A percentile compares a stretch with the other conserved stretches of the same genome.
These are phyloP conservation scores for Phaseolus lunatus DNA, from an alignment of 306 rosid species.

Conservation along the genomic window DNA sequence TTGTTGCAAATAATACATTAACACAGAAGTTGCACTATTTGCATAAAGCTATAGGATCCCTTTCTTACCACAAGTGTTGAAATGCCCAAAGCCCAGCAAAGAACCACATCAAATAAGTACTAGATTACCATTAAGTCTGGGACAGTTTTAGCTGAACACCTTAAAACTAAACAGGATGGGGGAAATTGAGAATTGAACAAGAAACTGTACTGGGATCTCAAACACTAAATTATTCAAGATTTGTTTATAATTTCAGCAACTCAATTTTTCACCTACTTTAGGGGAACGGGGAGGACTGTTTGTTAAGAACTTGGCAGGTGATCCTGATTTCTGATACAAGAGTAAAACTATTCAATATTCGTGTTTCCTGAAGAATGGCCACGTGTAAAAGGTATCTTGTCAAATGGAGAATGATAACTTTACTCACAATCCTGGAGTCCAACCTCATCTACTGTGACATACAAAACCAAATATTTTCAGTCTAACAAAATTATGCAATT, in stretches of 20 bases:
- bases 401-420: conserved; percentile 12
- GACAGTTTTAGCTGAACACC: conserved; percentile 22
- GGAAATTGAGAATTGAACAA: neutral
- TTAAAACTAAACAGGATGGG: conserved; percentile 1
- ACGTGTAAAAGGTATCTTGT: conserved; percentile 3
- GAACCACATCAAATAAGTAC: conserved; percentile 22
- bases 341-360: neutral
- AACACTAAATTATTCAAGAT: conserved; percentile 14
- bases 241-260: conserved; percentile 29
- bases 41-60: conserved; percentile 3
- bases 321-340: neutral
- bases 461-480: conserved; percentile 19
- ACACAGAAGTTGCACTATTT: conserved; percentile 9
- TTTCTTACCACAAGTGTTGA: conserved; percentile 8
- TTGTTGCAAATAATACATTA: neutral
- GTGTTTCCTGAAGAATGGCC: conserved; percentile 9
- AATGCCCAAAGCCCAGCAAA: conserved; percentile 4
- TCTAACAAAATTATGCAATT: neutral
- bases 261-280: neutral
- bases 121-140: conserved; percentile 25
- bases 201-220: conserved; percentile 24
- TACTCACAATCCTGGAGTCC: conserved; percentile 15
- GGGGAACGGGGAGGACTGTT: neutral
- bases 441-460: conserved; percentile 34
- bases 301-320: neutral